These are phyloP conservation scores for Turritis glabra DNA, from an alignment of 345 rosid species.

Conservation along the genomic window DNA sequence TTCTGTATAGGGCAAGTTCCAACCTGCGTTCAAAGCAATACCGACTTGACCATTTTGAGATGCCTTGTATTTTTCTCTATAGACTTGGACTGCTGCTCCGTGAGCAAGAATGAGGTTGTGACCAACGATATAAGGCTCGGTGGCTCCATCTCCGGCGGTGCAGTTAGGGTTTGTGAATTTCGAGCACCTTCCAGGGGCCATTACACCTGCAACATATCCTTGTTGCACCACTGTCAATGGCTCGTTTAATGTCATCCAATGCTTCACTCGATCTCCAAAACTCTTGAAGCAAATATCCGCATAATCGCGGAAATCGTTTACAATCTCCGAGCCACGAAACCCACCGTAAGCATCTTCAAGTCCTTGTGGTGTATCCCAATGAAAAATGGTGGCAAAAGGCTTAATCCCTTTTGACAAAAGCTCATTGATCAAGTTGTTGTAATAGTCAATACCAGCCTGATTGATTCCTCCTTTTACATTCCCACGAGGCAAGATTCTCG, in stretches of 20 bases:
- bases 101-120: slow-evolving; percentile 4
- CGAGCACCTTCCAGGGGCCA: slow-evolving; percentile 13
- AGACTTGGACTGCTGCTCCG: background rate
- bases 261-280: slow-evolving; percentile 1
- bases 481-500: background rate
- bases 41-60: slow-evolving; percentile 7
- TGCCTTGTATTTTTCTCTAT: background rate
- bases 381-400: background rate
- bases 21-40: background rate
- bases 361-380: slow-evolving; percentile 3
- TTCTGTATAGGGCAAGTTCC: background rate
- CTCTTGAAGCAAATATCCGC: background rate
- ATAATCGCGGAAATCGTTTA: background rate
- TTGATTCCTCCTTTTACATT: background rate
- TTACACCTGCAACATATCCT: background rate
- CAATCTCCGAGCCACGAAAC: background rate
- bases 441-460: background rate
- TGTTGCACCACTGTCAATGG: slow-evolving; percentile 4
- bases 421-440: slow-evolving; percentile 21
- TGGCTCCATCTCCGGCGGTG: background rate
- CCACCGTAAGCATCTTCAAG: slow-evolving; percentile 12
- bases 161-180: slow-evolving; percentile 14
- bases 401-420: slow-evolving; percentile 3
- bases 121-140: background rate
- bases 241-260: background rate